Conservation (phyloP, 345 rosid genomes). For the Bretschneidera sinensis region DNA sequence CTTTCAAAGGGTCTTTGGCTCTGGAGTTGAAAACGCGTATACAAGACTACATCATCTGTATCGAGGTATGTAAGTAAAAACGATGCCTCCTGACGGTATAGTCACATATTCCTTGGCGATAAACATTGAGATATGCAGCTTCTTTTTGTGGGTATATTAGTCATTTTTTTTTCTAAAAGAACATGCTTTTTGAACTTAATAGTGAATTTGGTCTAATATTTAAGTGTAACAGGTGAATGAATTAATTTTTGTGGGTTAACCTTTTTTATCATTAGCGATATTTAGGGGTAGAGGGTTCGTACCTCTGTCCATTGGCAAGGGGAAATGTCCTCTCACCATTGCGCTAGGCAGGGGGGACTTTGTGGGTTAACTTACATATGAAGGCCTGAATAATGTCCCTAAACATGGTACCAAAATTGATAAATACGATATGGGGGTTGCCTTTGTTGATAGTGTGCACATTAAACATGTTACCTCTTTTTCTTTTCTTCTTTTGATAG, state of each 20-base stretch:
- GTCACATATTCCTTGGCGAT: too few relatives aligned
- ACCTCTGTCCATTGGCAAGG: too few relatives aligned
- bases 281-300: too few relatives aligned
- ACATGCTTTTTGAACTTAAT: background rate
- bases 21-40: slow-evolving; percentile 85
- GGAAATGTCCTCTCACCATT: too few relatives aligned
- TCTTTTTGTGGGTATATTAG: too few relatives aligned
- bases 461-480: background rate
- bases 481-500: background rate
- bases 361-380: too few relatives aligned
- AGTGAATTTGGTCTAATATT: slow-evolving; percentile 5
- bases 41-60: slow-evolving; percentile 95
- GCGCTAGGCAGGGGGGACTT: too few relatives aligned
- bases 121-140: too few relatives aligned
- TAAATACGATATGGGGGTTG: background rate
- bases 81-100: background rate
- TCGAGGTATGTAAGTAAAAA: slow-evolving; percentile 52
- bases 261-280: too few relatives aligned
- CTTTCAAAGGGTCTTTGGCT: slow-evolving; percentile 77
- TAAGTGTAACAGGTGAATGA: background rate
- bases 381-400: background rate
- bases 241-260: too few relatives aligned
- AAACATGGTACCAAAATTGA: background rate
- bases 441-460: background rate
- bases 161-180: background rate